Evolutionary conservation across 2,329 filamentous ascomycete species (phyloP).

Genomic region (Fusarium sp.): DNA sequence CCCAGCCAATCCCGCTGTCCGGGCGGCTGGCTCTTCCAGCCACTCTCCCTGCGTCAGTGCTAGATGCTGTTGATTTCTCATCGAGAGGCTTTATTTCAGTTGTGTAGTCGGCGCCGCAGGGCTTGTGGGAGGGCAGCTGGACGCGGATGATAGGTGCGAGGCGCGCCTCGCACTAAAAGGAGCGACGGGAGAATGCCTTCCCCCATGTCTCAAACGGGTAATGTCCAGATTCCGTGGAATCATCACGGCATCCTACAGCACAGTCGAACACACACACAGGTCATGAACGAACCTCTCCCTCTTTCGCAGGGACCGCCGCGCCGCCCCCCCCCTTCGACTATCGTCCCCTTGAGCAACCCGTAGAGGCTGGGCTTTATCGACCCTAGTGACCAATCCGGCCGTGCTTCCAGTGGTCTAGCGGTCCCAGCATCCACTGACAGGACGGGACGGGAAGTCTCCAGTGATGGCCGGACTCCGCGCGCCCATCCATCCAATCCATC

Average conservation of each 20-base stretch:
- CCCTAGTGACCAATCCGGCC: slow-evolving; percentile 35
- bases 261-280: not conserved
- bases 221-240: slow-evolving; percentile 14
- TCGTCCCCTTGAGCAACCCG: slow-evolving; percentile 2
- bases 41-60: slow-evolving; percentile 1
- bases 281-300: not conserved
- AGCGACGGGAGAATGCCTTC: not conserved
- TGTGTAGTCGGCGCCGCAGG: slow-evolving; percentile 11
- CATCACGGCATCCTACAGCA: not conserved
- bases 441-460: slow-evolving; percentile 39
- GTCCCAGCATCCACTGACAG: slow-evolving; percentile 28
- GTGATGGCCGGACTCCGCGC: slow-evolving; percentile 22
- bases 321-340: not conserved
- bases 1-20: slow-evolving; percentile 16
- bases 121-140: slow-evolving; percentile 14
- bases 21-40: slow-evolving; percentile 28
- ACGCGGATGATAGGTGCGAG: slow-evolving; percentile 20
- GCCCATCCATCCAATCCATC: slow-evolving; percentile 8
- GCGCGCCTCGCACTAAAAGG: slow-evolving; percentile 3
- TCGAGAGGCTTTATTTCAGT: slow-evolving; percentile 19
- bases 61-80: not conserved
- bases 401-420: slow-evolving; percentile 11
- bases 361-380: slow-evolving; percentile 34
- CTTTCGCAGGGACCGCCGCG: not conserved
- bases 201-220: slow-evolving; percentile 15